These are phyloP conservation scores for Monosporozyma yasuniensis DNA, from an alignment of 805 yeast species.

Conservation along the genomic window DNA sequence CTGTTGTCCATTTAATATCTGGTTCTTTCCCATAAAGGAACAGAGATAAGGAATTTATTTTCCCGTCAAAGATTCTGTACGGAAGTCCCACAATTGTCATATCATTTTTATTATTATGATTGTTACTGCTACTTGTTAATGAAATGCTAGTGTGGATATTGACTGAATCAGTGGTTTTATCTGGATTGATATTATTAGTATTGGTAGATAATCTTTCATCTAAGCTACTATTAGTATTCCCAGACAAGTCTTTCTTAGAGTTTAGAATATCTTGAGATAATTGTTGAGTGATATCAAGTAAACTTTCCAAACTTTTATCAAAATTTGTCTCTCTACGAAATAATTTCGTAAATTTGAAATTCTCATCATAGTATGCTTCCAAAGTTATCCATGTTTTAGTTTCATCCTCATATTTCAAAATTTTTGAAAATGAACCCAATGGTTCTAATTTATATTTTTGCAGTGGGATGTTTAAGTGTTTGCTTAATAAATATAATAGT, in stretches of 20 bases:
- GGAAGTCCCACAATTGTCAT: conserved; percentile 44
- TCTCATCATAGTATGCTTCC: conserved; percentile 64
- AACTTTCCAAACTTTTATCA: conserved; percentile 73
- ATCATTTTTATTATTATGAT: background rate
- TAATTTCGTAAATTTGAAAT: conserved; percentile 57
- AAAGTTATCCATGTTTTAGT: conserved; percentile 35
- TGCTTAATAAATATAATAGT: conserved; percentile 53
- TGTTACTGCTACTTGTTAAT: background rate
- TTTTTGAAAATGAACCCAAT: conserved; percentile 74
- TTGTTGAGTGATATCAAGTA: conserved; percentile 37
- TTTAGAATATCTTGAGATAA: conserved; percentile 17
- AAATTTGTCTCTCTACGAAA: conserved; percentile 59
- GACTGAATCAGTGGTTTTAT: background rate
- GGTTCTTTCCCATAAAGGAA: conserved; percentile 52
- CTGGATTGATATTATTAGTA: background rate
- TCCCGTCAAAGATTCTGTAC: conserved; percentile 58
- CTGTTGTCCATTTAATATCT: conserved; percentile 80
- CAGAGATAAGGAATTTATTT: conserved; percentile 72
- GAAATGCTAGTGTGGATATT: background rate
- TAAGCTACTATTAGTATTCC: background rate
- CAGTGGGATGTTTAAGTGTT: conserved; percentile 47
- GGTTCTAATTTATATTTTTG: conserved; percentile 62
- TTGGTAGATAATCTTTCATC: background rate
- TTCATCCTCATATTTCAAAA: conserved; percentile 38
- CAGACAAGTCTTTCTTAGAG: background rate